Evolutionary conservation across 2,329 filamentous ascomycete genomes (phyloP).

Genomic region (Torrubiellomyces zombiae): DNA sequence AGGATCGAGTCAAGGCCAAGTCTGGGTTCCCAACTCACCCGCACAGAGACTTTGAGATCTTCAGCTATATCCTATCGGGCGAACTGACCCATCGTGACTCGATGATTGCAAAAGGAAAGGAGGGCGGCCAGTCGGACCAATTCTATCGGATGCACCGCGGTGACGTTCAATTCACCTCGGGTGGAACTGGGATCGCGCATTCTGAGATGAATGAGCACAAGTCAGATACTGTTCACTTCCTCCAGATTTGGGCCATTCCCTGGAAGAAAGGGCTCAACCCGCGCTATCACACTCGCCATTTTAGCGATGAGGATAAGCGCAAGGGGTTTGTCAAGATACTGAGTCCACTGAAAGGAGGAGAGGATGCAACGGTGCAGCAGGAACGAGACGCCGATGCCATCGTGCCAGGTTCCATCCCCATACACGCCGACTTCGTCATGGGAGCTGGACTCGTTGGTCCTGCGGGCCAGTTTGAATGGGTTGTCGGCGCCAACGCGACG

Average conservation of each 20-base stretch:
- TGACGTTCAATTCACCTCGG: conserved; percentile 80
- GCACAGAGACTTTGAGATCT: conserved; percentile 80
- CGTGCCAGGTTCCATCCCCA: conserved; percentile 54
- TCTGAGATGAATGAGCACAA: conserved; percentile 67
- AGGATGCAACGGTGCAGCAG: conserved; percentile 40
- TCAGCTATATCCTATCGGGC: conserved; percentile 70
- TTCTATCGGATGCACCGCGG: conserved; percentile 60
- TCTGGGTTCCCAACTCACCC: conserved; percentile 73
- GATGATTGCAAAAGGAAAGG: conserved; percentile 56
- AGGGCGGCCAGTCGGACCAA: conserved; percentile 40
- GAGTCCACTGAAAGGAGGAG: conserved; percentile 53
- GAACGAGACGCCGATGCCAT: conserved; percentile 47
- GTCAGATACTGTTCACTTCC: conserved; percentile 58
- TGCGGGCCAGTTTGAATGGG: conserved; percentile 51
- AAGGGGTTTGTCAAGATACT: conserved; percentile 58
- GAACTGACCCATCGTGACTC: conserved; percentile 79
- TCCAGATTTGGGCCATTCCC: conserved; percentile 78
- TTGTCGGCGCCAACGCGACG: conserved; percentile 42
- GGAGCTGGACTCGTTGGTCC: conserved; percentile 57
- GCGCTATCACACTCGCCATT: conserved; percentile 59
- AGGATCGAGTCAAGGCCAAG: conserved; percentile 61
- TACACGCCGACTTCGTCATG: conserved; percentile 77
- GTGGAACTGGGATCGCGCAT: conserved; percentile 67
- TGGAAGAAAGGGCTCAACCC: conserved; percentile 59
- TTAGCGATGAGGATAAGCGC: conserved; percentile 55